phyloP scores from a whole-genome alignment of 306 rosid species.

The Quercus robur region DNA sequence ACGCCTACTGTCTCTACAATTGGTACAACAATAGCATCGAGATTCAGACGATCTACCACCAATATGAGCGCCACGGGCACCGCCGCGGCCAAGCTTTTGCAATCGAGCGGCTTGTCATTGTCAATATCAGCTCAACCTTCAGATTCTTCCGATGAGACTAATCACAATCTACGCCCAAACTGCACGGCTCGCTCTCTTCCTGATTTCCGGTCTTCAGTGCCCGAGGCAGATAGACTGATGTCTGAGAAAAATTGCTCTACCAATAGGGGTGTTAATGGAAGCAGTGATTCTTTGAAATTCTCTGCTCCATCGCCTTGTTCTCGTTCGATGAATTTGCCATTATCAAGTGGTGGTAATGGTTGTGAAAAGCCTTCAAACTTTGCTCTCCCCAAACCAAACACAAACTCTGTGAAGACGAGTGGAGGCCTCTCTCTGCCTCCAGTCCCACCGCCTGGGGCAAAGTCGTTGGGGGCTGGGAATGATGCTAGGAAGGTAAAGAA shows the following conservation, averaged over 20 bases:
- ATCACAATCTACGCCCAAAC: slow-evolving; percentile 21
- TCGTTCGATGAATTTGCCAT: slow-evolving; percentile 43
- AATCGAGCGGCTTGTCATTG: slow-evolving; percentile 48
- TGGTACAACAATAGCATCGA: slow-evolving; percentile 26
- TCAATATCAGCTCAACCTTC: slow-evolving; percentile 17
- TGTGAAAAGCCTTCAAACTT: slow-evolving; percentile 30
- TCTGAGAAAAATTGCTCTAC: slow-evolving; percentile 29
- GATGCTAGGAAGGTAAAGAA: slow-evolving; percentile 61
- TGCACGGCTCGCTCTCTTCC: slow-evolving; percentile 58
- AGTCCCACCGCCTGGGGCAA: slow-evolving; percentile 59
- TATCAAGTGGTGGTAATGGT: slow-evolving; percentile 27
- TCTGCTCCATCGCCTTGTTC: slow-evolving; percentile 39
- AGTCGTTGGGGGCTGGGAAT: slow-evolving; percentile 1
- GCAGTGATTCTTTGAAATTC: slow-evolving; percentile 35
- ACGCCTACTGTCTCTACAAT: slow-evolving; percentile 41
- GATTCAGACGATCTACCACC: slow-evolving; percentile 41
- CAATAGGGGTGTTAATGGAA: slow-evolving; percentile 14
- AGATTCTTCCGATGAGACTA: slow-evolving; percentile 20
- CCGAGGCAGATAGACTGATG: slow-evolving; percentile 41
- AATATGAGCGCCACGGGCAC: slow-evolving; percentile 37
- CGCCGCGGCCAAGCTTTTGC: slow-evolving; percentile 61
- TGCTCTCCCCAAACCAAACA: slow-evolving; percentile 28
- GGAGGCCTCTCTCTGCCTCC: slow-evolving; percentile 67
- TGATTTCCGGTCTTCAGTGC: slow-evolving; percentile 50
- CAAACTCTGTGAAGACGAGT: slow-evolving; percentile 24